Evolutionary conservation across 2,329 filamentous ascomycete species (phyloP).

Genomic region (Chaetothyriales sp.): DNA sequence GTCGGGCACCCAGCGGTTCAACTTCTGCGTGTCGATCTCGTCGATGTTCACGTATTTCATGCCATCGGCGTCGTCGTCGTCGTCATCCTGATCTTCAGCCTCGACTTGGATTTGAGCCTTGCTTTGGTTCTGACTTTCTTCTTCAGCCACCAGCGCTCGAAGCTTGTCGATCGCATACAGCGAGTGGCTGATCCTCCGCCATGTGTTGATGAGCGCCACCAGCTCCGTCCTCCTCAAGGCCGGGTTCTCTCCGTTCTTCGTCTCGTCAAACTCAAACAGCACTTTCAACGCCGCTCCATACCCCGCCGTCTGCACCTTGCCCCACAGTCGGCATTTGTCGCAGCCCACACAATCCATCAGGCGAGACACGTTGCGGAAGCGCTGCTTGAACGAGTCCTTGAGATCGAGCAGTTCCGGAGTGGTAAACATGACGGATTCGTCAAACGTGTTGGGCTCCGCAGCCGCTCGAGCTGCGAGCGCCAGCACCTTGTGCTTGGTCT

Average conservation of each 20-base stretch:
- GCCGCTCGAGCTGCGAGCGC: constrained; percentile 58
- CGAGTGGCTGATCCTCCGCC: constrained; percentile 73
- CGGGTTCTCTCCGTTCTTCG: constrained; percentile 49
- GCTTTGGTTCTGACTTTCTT: background rate
- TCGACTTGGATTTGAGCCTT: background rate
- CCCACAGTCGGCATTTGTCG: constrained; percentile 97
- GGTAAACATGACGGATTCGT: constrained; percentile 91
- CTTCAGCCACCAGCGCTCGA: constrained; percentile 29
- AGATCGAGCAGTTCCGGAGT: constrained; percentile 51
- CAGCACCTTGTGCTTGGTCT: constrained; percentile 72
- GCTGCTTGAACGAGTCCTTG: constrained; percentile 94
- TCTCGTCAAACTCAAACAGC: constrained; percentile 79
- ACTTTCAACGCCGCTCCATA: constrained; percentile 93
- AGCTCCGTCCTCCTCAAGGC: constrained; percentile 76
- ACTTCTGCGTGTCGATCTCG: constrained; percentile 1
- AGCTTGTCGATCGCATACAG: constrained; percentile 64
- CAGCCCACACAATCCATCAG: constrained; percentile 98
- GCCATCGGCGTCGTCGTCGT: background rate
- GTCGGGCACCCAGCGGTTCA: background rate
- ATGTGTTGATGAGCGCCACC: constrained; percentile 87
- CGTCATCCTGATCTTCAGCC: background rate
- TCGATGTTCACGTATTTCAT: background rate
- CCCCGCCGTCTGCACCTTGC: constrained; percentile 86
- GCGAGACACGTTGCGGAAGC: constrained; percentile 90
- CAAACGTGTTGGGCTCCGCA: constrained; percentile 63